Base-by-base conservation (phyloP, 2,329 filamentous ascomycete genomes). In the Sarocladium brachiariae region DNA sequence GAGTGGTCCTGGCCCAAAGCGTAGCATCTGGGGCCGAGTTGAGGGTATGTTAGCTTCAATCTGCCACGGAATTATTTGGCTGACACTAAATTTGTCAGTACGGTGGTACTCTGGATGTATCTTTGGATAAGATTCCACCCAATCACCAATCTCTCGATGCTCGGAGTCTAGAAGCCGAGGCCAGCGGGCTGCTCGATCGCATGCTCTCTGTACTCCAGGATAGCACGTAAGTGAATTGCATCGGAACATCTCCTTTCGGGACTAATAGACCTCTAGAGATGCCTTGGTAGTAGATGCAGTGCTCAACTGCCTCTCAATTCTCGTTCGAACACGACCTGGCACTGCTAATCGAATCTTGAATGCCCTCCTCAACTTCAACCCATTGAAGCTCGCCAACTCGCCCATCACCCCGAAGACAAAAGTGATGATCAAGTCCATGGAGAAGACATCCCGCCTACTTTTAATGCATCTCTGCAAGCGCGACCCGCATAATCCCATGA, bases 1-100 rank as follows among this genome's bases (percentile, higher is more conserved):
- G 89, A 56, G 89, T 97, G 39, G 87, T 99, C 39, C 80, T 96
- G 57, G 88, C 90, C 16, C 92, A 99, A 68, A 96, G 89, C 10
- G 83, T 85, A n/a, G 89, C 89, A 43, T 72, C 85, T 52, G 87
- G 88, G 58, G 76, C 82, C 51, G 92, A 97, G 63, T 86, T 87
- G 58, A 83, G 89, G 73, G 89, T 96, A 79, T 66, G 80, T 73
- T 14, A 8, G 33, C n/a, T n/a, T n/a, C n/a, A n/a, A n/a, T n/a
- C n/a, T n/a, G n/a, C n/a, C n/a, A n/a, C n/a, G n/a, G n/a, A n/a
- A n/a, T n/a, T n/a, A n/a, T n/a, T n/a, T n/a, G n/a, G 54, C 62
- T 65, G 51, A 67, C 53, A 33, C 50, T 21, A 53, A 27, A 14
- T 35, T 25, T 38, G 55, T 33, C 55, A 76, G 72, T 71, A 72